Base-by-base conservation (phyloP, 192 early-diverging fungal species). In the Rhizoclosmatium globosum region DNA sequence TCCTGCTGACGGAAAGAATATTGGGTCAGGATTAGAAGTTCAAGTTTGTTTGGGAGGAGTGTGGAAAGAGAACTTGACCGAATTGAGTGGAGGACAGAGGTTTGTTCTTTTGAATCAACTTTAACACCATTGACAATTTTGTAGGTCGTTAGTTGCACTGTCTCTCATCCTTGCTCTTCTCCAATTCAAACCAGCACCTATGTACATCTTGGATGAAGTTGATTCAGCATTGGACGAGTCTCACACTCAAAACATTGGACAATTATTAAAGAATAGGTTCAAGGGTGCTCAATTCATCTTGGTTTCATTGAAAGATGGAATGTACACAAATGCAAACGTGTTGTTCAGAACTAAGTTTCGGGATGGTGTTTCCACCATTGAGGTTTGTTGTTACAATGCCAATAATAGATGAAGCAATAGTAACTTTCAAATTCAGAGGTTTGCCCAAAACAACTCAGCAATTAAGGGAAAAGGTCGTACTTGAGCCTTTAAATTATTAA, bases 201-300 rank as follows among this genome's bases (percentile, higher is more conserved):
- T 99, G 98, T 99, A 99, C 84, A 98, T 99, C 84, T 82, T 99
- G 47, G 98, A 99, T 84, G 98, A 99, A 86, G 95, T 99, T 11
- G 98, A 99, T 86, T 94, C 97, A 13, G 98, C 98, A 7, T 89
- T 99, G 11, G 98, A 99, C 89, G 85, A 95, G 45, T 96, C 95
- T 6, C 98, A 99, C 79, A 99, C 98, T 2, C 97, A 99, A 81
- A 99, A 99, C 82, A 99, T 99, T 79, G 98, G 98, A 1, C 93
- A 95, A 77, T 85, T 99, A 31, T 86, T 99, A 65, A 88, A 93
- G 59, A 96, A 93, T 1, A 82, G 98, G 45, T 99, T 99, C 87
- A 96, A 93, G 71, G 95, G 93, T 3, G 94, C 96, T 1, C 98
- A 99, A 82, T 99, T 99, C 78, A 97, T 99, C 50, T 92, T 99